Conservation (phyloP, 345 rosid species). For the Nasturtium officinale region DNA sequence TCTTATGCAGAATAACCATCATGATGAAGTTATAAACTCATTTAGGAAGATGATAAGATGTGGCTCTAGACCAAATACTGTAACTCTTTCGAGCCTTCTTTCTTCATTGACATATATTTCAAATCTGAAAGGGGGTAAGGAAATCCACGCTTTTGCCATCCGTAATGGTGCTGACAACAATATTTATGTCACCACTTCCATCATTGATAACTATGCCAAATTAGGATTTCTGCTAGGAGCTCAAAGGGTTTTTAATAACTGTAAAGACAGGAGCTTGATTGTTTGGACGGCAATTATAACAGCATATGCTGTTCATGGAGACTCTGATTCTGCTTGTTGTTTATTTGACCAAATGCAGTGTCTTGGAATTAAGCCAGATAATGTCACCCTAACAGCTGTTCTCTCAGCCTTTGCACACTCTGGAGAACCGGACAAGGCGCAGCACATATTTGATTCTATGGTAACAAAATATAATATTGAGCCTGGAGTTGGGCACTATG, state of each 20-base stretch:
- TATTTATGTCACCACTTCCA: slow-evolving; percentile 69
- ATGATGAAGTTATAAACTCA: slow-evolving; percentile 51
- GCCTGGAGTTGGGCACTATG: slow-evolving; percentile 78
- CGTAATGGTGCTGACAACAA: slow-evolving; percentile 54
- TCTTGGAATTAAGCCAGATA: slow-evolving; percentile 61
- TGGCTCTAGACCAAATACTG: slow-evolving; percentile 61
- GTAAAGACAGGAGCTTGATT: slow-evolving; percentile 61
- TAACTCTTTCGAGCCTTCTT: slow-evolving; percentile 72
- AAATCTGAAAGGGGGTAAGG: slow-evolving; percentile 73
- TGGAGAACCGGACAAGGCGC: slow-evolving; percentile 63
- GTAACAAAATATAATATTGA: slow-evolving; percentile 45
- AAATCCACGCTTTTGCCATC: slow-evolving; percentile 67
- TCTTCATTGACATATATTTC: slow-evolving; percentile 59
- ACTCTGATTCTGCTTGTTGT: slow-evolving; percentile 54
- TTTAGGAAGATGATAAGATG: slow-evolving; percentile 61
- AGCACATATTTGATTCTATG: slow-evolving; percentile 63
- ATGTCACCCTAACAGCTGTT: slow-evolving; percentile 72
- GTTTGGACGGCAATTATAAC: slow-evolving; percentile 87
- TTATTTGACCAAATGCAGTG: slow-evolving; percentile 62
- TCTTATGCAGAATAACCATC: slow-evolving; percentile 66
- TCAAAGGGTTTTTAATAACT: slow-evolving; percentile 57
- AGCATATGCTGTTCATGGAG: slow-evolving; percentile 76
- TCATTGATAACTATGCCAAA: slow-evolving; percentile 74
- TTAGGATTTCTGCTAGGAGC: slow-evolving; percentile 68
- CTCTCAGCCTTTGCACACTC: slow-evolving; percentile 80